Evolutionary conservation across 345 rosid genomes (phyloP).

Genomic region (Mercurialis annua): DNA sequence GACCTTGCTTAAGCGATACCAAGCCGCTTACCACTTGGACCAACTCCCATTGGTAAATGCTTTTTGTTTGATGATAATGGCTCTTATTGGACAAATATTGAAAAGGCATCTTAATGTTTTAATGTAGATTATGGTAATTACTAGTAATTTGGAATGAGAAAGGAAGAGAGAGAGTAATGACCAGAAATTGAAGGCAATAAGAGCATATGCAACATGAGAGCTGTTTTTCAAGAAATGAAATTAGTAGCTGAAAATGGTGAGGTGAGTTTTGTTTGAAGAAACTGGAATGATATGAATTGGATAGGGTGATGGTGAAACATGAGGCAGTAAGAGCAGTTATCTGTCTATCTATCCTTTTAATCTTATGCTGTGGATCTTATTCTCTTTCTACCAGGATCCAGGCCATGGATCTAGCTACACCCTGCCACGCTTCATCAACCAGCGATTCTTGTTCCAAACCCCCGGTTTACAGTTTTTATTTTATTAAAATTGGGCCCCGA

Average conservation of each 20-base stretch:
- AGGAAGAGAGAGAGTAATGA: neutral
- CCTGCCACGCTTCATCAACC: no score
- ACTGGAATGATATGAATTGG: neutral
- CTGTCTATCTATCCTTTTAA: constrained; percentile 3
- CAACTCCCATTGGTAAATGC: no score
- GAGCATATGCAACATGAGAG: neutral
- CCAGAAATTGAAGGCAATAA: neutral
- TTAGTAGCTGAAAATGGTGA: neutral
- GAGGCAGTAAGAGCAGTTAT: constrained; percentile 20
- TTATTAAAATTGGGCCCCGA: no score
- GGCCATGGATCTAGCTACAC: no score
- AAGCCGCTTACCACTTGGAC: no score
- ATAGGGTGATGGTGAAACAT: constrained; percentile 29
- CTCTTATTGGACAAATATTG: neutral
- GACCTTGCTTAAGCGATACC: no score
- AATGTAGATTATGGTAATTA: neutral
- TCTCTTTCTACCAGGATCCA: neutral
- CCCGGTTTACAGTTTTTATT: no score
- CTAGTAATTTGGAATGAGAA: neutral
- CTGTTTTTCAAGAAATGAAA: neutral
- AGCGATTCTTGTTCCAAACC: no score
- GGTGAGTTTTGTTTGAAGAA: neutral
- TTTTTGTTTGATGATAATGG: neutral
- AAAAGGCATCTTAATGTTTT: no score
- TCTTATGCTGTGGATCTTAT: constrained; percentile 13